Base-by-base conservation (phyloP, 2,329 filamentous ascomycete genomes). In the Amphichorda felina region DNA sequence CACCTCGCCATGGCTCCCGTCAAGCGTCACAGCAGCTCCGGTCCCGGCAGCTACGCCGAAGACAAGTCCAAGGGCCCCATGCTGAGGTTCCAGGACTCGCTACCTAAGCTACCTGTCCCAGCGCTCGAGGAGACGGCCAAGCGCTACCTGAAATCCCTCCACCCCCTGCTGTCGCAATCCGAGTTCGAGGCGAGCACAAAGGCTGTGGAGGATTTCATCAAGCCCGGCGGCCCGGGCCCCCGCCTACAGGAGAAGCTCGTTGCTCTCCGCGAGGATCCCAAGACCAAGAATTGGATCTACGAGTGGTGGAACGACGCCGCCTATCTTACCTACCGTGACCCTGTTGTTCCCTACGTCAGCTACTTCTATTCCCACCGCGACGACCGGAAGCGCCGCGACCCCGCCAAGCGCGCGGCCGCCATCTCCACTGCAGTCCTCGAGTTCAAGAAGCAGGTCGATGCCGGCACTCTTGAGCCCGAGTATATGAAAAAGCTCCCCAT, bases 341-440 rank as follows among this genome's bases (percentile, higher is more conserved):
- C 91, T 9, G 85, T 98, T 32, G 84, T 96, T 14, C 91, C 91
- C 41, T 98, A 96, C 56, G 91, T 98, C 52, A 94, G 86, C 61
- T 98, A 98, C 73, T 98, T 98, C 67, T 98, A 98, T 68, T 95
- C 88, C 37, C 89, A 96, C 66, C 78, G 86, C 46, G 91, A 98
- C 60, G 93, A 98, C 61, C 79, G 85, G 47, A 74, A 79, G 54
- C 77, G 89, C 45, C 79, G 87, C 43, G 77, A 95, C 58, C 91
- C 91, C 1, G 80, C 82, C 43, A 94, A 93, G 71, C 83, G 91
- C 43, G 91, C 91, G 4, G 91, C 91, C 4, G 88, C 89, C 44
- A 82, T 98, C 45, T 79, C 84, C 1, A 86, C 83, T 2, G 81
- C 85, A 7, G 81, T 77, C 2, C 72, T 98, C 27, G 86, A 93